A percentile compares a stretch with the other conserved stretches of the same genome.
phyloP scores from a whole-genome alignment of 177 flowering plant genomes.

The Vitis hybrid region DNA sequence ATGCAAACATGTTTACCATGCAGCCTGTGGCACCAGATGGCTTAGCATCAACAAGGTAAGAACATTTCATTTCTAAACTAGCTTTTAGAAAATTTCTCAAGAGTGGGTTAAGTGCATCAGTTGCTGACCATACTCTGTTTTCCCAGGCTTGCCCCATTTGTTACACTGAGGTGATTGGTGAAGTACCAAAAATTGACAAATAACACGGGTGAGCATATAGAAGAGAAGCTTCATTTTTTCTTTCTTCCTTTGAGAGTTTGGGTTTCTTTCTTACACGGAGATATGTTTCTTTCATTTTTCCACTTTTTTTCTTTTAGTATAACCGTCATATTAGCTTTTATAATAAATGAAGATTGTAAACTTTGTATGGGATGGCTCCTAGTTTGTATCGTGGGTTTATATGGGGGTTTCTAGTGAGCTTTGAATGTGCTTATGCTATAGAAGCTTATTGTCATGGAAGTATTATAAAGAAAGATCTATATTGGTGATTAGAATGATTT shows the following conservation, averaged over 20 bases:
- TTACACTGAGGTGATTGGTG: slow-evolving; percentile 52
- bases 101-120: neutral
- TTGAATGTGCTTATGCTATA: neutral
- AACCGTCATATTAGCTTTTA: neutral
- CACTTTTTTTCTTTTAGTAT: slow-evolving; percentile 1
- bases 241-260: neutral
- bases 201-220: slow-evolving; percentile 4
- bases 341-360: slow-evolving; percentile 4
- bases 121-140: neutral
- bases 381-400: neutral
- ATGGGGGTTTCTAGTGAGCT: neutral
- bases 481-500: neutral
- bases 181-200: slow-evolving; percentile 19
- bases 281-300: slow-evolving; percentile 6
- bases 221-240: slow-evolving; percentile 1
- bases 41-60: slow-evolving; percentile 89
- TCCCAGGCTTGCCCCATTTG: slow-evolving; percentile 73
- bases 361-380: neutral
- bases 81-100: neutral
- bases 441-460: neutral
- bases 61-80: neutral
- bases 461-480: neutral
- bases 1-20: slow-evolving; percentile 82
- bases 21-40: slow-evolving; percentile 70
- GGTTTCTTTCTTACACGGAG: slow-evolving; percentile 7